Evolutionary conservation across 2,329 filamentous ascomycete species (phyloP).

Genomic region (Aspergillus hortae): DNA sequence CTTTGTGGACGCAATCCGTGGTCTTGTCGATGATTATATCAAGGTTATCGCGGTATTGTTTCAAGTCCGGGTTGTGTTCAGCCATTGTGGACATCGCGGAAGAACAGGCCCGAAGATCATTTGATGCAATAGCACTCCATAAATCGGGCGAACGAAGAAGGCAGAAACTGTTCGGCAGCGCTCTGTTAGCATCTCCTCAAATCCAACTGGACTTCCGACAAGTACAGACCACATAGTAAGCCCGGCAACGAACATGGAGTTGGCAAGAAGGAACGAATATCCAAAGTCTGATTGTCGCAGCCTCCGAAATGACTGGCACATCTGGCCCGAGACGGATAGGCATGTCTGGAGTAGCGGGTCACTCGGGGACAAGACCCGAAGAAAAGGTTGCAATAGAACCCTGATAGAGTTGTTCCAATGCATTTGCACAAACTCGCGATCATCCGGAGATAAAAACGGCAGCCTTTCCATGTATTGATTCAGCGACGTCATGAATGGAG

Average conservation of each 20-base stretch:
- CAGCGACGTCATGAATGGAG: conserved; percentile 10
- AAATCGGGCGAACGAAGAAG: conserved; percentile 18
- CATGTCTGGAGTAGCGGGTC: conserved; percentile 13
- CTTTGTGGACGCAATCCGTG: conserved; percentile 12
- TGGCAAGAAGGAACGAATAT: conserved; percentile 89
- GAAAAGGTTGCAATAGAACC: conserved; percentile 18
- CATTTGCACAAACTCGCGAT: conserved; percentile 20
- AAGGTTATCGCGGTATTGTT: conserved; percentile 17
- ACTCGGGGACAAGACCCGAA: conserved; percentile 8
- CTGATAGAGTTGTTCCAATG: conserved; percentile 19
- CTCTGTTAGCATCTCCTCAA: conserved; percentile 52
- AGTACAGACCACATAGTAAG: conserved; percentile 73
- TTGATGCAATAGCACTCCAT: conserved; percentile 16
- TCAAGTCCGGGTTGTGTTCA: conserved; percentile 16
- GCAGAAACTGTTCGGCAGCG: conserved; percentile 11
- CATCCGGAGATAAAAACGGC: conserved; percentile 6
- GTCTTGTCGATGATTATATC: conserved; percentile 17
- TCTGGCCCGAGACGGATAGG: conserved; percentile 13
- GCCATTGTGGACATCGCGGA: conserved; percentile 20
- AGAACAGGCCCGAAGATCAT: conserved; percentile 20
- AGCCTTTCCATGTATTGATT: conserved; percentile 13
- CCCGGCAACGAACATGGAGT: conserved; percentile 94
- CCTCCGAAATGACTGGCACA: conserved; percentile 46
- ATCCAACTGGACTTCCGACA: conserved; percentile 71
- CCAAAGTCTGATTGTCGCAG: conserved; percentile 97